Evolutionary conservation across 768 basidiomycete genomes (phyloP).

Genomic region (Phaffia australis): DNA sequence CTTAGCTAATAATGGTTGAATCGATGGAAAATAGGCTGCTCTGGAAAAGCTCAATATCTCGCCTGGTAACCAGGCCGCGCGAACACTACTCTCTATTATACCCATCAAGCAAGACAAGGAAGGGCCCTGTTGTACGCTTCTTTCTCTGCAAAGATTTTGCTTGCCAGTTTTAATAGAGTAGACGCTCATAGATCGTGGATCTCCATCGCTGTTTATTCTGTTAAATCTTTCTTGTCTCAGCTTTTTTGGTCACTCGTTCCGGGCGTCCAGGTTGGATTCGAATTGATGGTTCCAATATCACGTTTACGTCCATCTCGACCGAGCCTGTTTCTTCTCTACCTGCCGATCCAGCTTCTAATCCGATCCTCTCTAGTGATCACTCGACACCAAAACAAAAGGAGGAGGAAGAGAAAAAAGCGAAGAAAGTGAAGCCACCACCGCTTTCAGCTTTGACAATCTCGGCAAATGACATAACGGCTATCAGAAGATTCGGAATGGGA

Average conservation of each 20-base stretch:
- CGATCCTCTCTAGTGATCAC: neutral
- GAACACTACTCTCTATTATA: slow-evolving; percentile 9
- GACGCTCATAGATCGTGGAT: no score
- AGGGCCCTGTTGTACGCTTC: slow-evolving; percentile 4
- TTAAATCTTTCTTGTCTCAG: neutral
- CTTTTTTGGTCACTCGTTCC: slow-evolving; percentile 19
- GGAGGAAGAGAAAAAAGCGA: slow-evolving; percentile 1
- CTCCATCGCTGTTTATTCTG: no score
- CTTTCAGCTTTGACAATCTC: neutral
- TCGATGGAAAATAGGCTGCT: neutral
- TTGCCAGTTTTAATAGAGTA: no score
- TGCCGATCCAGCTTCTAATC: neutral
- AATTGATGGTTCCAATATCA: slow-evolving; percentile 13
- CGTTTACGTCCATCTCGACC: slow-evolving; percentile 14
- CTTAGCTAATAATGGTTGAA: no score
- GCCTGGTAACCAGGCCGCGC: slow-evolving; percentile 1
- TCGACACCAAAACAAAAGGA: neutral
- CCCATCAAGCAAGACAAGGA: slow-evolving; percentile 1
- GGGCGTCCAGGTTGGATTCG: slow-evolving; percentile 21
- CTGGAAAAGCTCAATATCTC: slow-evolving; percentile 20
- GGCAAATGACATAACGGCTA: slow-evolving; percentile 5
- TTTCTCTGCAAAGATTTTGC: no score
- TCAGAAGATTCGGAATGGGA: slow-evolving; percentile 17
- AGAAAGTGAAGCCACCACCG: neutral
- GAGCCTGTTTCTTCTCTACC: neutral